Conservation (phyloP, 306 rosid species). For the Cucumis hystrix region DNA sequence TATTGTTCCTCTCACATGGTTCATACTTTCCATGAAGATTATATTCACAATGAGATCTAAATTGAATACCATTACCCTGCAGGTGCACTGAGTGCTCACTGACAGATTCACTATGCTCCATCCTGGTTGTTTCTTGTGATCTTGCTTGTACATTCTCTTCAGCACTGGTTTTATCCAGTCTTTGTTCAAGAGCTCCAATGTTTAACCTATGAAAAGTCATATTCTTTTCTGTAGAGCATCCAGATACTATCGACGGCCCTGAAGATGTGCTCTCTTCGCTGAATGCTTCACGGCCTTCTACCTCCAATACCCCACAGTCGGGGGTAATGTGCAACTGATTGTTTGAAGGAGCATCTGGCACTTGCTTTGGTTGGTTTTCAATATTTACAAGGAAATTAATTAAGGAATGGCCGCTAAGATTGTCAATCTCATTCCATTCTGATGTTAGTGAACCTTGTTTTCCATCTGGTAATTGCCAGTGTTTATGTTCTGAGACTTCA, state of each 20-base stretch:
- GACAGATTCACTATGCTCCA: conserved; percentile 21
- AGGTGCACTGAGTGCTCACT: conserved; percentile 20
- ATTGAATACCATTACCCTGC: conserved; percentile 16
- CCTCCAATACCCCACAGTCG: conserved; percentile 19
- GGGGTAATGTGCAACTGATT: conserved; percentile 16
- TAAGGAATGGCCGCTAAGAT: conserved; percentile 23
- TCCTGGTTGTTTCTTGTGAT: conserved; percentile 22
- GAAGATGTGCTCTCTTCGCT: conserved; percentile 39
- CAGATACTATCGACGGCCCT: conserved; percentile 30
- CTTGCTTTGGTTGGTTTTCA: conserved; percentile 22
- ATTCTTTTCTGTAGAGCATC: conserved; percentile 18
- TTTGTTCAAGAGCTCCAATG: conserved; percentile 17
- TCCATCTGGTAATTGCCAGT: conserved; percentile 9
- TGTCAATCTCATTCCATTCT: conserved; percentile 15
- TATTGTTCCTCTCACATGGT: conserved; percentile 19
- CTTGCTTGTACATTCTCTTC: conserved; percentile 17
- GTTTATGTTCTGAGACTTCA: conserved; percentile 25
- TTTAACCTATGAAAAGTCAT: conserved; percentile 18
- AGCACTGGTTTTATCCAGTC: conserved; percentile 13
- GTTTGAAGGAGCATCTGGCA: conserved; percentile 23
- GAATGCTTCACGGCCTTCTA: conserved; percentile 27
- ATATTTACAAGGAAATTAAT: conserved; percentile 23
- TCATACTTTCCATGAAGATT: conserved; percentile 14
- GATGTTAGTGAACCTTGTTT: conserved; percentile 21
- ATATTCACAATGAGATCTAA: conserved; percentile 12